A percentile compares a stretch with the other conserved stretches of the same genome.
Evolutionary conservation across 2,329 filamentous ascomycete species (phyloP).

Genomic region (Didymella sp.): DNA sequence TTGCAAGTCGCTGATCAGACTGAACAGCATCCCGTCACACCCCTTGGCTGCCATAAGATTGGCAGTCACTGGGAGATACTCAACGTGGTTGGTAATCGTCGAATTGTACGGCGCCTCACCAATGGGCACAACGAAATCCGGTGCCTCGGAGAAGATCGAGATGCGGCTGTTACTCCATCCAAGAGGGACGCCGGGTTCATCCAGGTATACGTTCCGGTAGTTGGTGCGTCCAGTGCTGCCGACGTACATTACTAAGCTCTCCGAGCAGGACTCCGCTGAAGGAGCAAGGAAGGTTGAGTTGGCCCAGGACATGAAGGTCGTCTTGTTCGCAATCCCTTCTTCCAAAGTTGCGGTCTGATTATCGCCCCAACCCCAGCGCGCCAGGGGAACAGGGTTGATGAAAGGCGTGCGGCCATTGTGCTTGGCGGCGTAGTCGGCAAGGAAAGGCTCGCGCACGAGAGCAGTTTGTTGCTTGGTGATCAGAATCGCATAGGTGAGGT

Average conservation of each 20-base stretch:
- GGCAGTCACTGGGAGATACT: conserved; percentile 64
- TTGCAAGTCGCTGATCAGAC: conserved; percentile 61
- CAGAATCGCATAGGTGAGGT: conserved; percentile 56
- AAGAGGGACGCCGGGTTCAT: conserved; percentile 54
- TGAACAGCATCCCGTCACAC: conserved; percentile 66
- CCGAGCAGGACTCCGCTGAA: conserved; percentile 56
- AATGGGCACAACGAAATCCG: conserved; percentile 57
- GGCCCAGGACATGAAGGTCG: conserved; percentile 58
- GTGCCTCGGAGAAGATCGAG: conserved; percentile 56
- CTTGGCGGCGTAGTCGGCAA: conserved; percentile 56
- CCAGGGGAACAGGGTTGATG: conserved; percentile 58
- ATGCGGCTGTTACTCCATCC: conserved; percentile 59
- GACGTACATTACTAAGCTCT: conserved; percentile 59
- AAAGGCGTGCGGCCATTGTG: conserved; percentile 58
- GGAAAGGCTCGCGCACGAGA: conserved; percentile 59
- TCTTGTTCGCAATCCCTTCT: conserved; percentile 59
- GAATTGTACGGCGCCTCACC: conserved; percentile 55
- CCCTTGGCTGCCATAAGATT: conserved; percentile 65
- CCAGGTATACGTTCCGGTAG: conserved; percentile 56
- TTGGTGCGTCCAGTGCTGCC: conserved; percentile 48
- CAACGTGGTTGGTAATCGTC: conserved; percentile 57
- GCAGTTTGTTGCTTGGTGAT: conserved; percentile 57
- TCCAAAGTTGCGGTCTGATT: conserved; percentile 49
- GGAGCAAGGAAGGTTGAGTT: conserved; percentile 54
- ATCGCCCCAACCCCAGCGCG: conserved; percentile 58